Conservation (phyloP, 768 basidiomycete species). For the Tricholomella constricta region DNA sequence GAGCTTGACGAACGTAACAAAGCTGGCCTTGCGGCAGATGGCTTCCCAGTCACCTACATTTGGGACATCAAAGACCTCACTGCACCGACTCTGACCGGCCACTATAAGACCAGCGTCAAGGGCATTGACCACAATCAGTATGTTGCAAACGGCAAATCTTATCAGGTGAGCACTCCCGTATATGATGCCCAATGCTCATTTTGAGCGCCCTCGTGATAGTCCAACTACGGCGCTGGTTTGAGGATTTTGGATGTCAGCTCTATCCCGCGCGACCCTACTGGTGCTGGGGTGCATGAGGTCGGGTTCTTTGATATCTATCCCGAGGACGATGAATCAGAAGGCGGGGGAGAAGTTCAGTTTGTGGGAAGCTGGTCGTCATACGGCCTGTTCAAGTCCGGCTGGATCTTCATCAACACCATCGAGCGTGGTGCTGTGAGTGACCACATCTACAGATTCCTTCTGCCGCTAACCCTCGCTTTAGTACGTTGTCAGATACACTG, state of each 20-base stretch:
- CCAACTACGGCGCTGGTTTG: constrained; percentile 31
- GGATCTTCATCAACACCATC: constrained; percentile 18
- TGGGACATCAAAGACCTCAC: constrained; percentile 31
- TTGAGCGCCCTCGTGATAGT: not conserved
- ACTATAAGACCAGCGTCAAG: constrained; percentile 25
- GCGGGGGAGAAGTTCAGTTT: constrained; percentile 11
- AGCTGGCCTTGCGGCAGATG: constrained; percentile 22
- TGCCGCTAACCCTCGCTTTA: not conserved
- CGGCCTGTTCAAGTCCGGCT: constrained; percentile 14
- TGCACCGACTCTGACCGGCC: constrained; percentile 28
- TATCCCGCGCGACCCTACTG: constrained; percentile 29
- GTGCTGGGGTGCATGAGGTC: constrained; percentile 24
- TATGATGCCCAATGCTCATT: not conserved
- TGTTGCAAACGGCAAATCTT: constrained; percentile 26
- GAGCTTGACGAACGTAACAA: constrained; percentile 26
- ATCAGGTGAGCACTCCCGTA: constrained; percentile 13
- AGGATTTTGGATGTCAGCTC: constrained; percentile 29
- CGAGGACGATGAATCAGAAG: constrained; percentile 10
- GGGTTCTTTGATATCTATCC: constrained; percentile 28
- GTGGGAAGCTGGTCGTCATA: constrained; percentile 17
- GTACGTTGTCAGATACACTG: constrained; percentile 7
- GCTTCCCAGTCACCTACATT: constrained; percentile 29
- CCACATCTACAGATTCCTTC: too few relatives aligned
- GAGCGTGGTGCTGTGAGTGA: constrained; percentile 14
- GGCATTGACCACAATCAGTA: constrained; percentile 33